Evolutionary conservation across 2,329 filamentous ascomycete genomes (phyloP).

Genomic region (Xylariaceae sp.): DNA sequence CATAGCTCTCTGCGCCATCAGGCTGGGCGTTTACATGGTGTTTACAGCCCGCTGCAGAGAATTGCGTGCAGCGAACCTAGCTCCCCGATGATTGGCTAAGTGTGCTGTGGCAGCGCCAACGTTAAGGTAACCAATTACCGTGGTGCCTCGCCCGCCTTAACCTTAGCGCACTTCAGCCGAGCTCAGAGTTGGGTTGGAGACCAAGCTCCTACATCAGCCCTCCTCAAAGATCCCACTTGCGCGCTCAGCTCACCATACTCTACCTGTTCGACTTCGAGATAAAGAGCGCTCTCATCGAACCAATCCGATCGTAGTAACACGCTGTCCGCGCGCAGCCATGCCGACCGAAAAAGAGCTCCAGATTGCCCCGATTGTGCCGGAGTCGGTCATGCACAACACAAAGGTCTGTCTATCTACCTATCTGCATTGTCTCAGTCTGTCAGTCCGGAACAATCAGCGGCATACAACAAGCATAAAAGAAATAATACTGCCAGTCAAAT

Average conservation of each 20-base stretch:
- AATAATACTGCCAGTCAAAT: background rate
- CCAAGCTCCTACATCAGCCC: background rate
- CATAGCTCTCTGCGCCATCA: no score
- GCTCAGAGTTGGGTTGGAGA: no score
- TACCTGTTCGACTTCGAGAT: background rate
- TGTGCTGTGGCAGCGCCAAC: no score
- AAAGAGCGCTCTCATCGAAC: constrained; percentile 4
- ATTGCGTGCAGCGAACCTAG: no score
- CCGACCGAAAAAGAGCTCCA: constrained; percentile 75
- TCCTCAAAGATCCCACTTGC: background rate
- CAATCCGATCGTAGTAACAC: background rate
- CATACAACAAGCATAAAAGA: background rate
- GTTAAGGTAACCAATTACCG: no score
- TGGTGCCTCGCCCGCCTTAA: no score
- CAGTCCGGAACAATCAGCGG: background rate
- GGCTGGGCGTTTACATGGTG: no score
- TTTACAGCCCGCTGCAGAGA: no score
- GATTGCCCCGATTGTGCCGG: constrained; percentile 77
- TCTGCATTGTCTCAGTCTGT: background rate
- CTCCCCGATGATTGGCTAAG: no score
- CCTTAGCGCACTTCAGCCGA: no score
- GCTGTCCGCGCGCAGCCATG: constrained; percentile 53
- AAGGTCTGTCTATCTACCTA: constrained; percentile 58
- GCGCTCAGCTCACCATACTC: no score
- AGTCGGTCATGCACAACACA: constrained; percentile 81